phyloP scores from a whole-genome alignment of 192 early-diverging fungal species.

The Coemansia guatemalensis region DNA sequence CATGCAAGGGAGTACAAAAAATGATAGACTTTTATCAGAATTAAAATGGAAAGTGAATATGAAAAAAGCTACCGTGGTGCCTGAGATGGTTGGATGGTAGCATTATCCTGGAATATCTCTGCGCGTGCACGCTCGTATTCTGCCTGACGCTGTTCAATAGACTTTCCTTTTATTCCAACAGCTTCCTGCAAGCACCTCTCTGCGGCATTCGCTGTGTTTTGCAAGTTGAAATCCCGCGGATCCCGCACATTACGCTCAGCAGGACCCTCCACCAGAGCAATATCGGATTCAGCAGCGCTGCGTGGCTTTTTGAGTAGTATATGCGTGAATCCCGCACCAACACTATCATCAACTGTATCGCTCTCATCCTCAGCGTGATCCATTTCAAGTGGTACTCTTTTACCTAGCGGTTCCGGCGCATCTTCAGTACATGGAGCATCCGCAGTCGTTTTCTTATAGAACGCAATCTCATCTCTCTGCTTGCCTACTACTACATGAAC shows the following conservation, averaged over 20 bases:
- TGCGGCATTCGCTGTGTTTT: background rate
- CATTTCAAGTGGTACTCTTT: background rate
- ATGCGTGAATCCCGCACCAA: slow-evolving; percentile 7
- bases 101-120: slow-evolving; percentile 33
- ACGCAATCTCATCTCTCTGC: slow-evolving; percentile 22
- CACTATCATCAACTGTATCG: background rate
- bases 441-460: slow-evolving; percentile 12
- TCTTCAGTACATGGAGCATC: background rate
- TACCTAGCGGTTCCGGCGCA: background rate
- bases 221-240: background rate
- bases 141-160: slow-evolving; percentile 31
- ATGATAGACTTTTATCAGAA: too few species aligned
- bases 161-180: background rate
- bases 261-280: background rate
- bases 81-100: background rate
- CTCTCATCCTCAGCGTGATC: background rate
- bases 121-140: slow-evolving; percentile 38
- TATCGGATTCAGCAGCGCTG: background rate
- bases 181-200: background rate
- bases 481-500: slow-evolving; percentile 26
- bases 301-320: slow-evolving; percentile 19
- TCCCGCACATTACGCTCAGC: background rate
- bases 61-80: slow-evolving; percentile 1
- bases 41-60: too few species aligned
- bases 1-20: background rate